Evolutionary conservation across 1,284 basidiomycete genomes (phyloP), one percentile per base, ranked within the genome.

Genomic region (Tylopilus sp.): DNA sequence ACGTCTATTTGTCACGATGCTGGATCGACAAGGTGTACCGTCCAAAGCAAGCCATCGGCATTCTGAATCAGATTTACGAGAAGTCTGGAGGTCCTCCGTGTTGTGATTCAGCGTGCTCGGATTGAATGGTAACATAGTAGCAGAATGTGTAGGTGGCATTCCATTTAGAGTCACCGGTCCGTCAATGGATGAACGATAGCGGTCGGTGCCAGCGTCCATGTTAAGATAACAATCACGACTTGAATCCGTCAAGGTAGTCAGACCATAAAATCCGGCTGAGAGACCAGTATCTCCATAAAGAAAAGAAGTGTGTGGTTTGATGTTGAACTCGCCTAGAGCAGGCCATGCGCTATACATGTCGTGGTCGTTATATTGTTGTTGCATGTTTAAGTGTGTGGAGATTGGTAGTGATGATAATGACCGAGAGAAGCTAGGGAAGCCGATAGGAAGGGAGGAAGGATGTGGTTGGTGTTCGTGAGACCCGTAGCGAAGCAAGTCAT

Each of bases 41-140:
- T 61, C 7, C 24, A 15, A 24, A 15, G 18, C 22, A 19, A 52
- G 4, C 75, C 75, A 77, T 5, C 13, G 53, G 32, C 74, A 74
- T 38, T 18, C 36, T 36, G 36, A 36, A 36, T 36, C 12, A 57
- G 58, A 54, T 6, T 0, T 4, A 10, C 53, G 67, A 18, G 7
- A 6, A 16, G 52, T 13, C 19, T 24, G 13, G 36, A 1, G 53
- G 19, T 53, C 51, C 3, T 18, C 51, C 4, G 18, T 10, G 22
- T 29, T 57, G 39, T 9, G 18, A 6, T 4, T 47, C n/a, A 39
- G 47, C 41, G 41, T 24, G 29, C 29, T 29, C 29, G 29, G 29
- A 29, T 29, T 29, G 29, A 29, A 29, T 13, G 47, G n/a, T 13
- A 49, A 49, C n/a, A 15, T 24, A 8, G 51, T 5, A 22, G 51